A percentile compares a stretch with the other conserved stretches of the same genome.
Evolutionary conservation across 2,329 filamentous ascomycete genomes (phyloP).

Genomic region (Stagonosporopsis chrysanthemi): DNA sequence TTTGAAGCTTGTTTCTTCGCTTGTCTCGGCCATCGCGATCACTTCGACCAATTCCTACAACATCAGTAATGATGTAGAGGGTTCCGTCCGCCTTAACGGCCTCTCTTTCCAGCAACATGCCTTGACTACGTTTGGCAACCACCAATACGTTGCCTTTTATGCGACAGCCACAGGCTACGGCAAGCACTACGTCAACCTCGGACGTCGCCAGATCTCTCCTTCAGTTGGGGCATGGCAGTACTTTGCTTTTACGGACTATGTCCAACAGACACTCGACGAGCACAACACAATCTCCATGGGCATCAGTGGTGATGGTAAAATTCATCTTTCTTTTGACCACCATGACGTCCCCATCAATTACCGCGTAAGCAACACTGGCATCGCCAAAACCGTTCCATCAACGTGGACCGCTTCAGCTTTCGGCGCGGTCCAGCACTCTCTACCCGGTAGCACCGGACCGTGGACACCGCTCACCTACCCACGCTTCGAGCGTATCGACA

Average conservation of each 20-base stretch:
- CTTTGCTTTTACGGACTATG: conserved; percentile 58
- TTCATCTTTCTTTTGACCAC: conserved; percentile 62
- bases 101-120: conserved; percentile 60
- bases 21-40: conserved; percentile 34
- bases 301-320: conserved; percentile 61
- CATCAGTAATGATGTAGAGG: conserved; percentile 44
- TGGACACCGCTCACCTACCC: conserved; percentile 58
- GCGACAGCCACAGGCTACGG: conserved; percentile 42
- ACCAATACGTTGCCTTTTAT: conserved; percentile 61
- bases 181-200: conserved; percentile 54
- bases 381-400: conserved; percentile 40
- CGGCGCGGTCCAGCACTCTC: conserved; percentile 37
- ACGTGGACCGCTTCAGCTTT: conserved; percentile 41
- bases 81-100: conserved; percentile 54
- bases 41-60: conserved; percentile 39
- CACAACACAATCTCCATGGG: conserved; percentile 63
- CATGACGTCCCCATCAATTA: conserved; percentile 52
- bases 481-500: conserved; percentile 54
- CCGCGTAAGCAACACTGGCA: conserved; percentile 40
- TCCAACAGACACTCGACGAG: conserved; percentile 59
- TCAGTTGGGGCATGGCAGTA: conserved; percentile 54
- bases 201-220: conserved; percentile 53
- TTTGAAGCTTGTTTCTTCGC: conserved; percentile 22
- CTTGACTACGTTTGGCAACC: conserved; percentile 57
- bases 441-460: conserved; percentile 42